Evolutionary conservation across 1,284 basidiomycete species (phyloP), one percentile per base, ranked within the genome.

Genomic region (Apiotrichum porosum): DNA sequence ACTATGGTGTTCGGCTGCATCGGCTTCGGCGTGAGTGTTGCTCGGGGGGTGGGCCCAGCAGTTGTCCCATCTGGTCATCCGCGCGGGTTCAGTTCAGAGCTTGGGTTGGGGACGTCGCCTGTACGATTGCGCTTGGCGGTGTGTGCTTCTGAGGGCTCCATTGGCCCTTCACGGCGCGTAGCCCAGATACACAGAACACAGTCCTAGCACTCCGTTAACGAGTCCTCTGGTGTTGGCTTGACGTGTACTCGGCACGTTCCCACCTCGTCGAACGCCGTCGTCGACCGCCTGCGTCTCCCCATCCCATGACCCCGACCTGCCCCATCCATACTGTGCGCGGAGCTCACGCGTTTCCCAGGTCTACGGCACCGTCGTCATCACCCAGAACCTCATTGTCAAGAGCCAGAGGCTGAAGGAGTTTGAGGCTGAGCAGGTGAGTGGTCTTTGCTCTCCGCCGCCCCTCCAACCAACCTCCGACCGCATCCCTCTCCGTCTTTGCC

Each of bases 341-440:
- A 26, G 21, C 43, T 38, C 13, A 43, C 42, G 1, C 24, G 12
- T 28, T 12, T 6, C 2, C 8, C 50, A 56, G 54, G 32, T 50
- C 22, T 56, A 56, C 47, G 54, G 54, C 42, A 26, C 51, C 1
- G 44, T 52, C 34, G 54, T 56, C 23, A 52, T 56, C 35, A 34
- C 31, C 9, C 54, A 56, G 40, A 56, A 56, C 51, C 35, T 47
- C 31, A 23, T 50, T 17, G 51, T 56, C 31, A 56, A 56, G 51
- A 42, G 38, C 15, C 40, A 37, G 15, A 18, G 44, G n/a, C n/a
- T 47, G 33, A 26, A 36, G 17, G 38, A 47, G 34, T 41, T 36
- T 24, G 39, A 47, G 31, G 33, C 38, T 24, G 33, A 34, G 34
- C 33, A 44, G 42, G 26, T 28, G 26, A 6, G 26, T 28, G n/a